A percentile compares a stretch with the other conserved stretches of the same genome.
Conservation (phyloP, 2,329 filamentous ascomycete genomes). For the Cladosporium sp. region DNA sequence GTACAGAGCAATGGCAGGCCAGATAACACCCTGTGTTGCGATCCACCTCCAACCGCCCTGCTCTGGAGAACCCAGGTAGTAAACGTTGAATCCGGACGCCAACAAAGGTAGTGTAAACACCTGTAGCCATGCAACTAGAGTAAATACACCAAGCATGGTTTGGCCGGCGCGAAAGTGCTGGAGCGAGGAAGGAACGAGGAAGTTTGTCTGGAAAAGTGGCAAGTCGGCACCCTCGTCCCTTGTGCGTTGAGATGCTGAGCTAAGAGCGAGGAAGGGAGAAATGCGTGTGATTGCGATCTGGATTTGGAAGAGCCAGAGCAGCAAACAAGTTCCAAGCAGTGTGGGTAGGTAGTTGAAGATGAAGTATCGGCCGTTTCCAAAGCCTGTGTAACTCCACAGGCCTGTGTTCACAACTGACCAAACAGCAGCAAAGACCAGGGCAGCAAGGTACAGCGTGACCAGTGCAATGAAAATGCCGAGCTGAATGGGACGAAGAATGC, state of each 20-base stretch:
- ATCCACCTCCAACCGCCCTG: conserved; percentile 74
- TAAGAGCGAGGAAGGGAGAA: conserved; percentile 76
- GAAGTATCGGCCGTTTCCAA: conserved; percentile 77
- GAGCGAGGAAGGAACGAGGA: conserved; percentile 59
- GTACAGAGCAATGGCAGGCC: conserved; percentile 76
- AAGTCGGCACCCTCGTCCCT: conserved; percentile 68
- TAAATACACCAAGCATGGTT: conserved; percentile 63
- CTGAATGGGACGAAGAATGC: conserved; percentile 66
- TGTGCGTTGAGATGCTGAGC: conserved; percentile 59
- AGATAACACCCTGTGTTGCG: conserved; percentile 73
- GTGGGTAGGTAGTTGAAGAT: conserved; percentile 84
- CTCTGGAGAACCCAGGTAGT: conserved; percentile 60
- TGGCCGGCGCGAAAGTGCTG: conserved; percentile 66
- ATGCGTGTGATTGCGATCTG: conserved; percentile 73
- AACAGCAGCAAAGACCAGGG: conserved; percentile 69
- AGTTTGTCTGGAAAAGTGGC: conserved; percentile 60
- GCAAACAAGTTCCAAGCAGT: conserved; percentile 67
- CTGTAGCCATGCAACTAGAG: conserved; percentile 72
- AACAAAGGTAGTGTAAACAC: conserved; percentile 80
- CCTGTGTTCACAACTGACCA: conserved; percentile 65
- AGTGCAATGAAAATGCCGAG: conserved; percentile 62
- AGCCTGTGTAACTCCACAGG: conserved; percentile 66
- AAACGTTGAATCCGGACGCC: conserved; percentile 71
- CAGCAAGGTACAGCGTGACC: conserved; percentile 69
- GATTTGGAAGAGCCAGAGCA: conserved; percentile 76